Base-by-base conservation (phyloP, 345 rosid genomes). In the Populus pruinosa region DNA sequence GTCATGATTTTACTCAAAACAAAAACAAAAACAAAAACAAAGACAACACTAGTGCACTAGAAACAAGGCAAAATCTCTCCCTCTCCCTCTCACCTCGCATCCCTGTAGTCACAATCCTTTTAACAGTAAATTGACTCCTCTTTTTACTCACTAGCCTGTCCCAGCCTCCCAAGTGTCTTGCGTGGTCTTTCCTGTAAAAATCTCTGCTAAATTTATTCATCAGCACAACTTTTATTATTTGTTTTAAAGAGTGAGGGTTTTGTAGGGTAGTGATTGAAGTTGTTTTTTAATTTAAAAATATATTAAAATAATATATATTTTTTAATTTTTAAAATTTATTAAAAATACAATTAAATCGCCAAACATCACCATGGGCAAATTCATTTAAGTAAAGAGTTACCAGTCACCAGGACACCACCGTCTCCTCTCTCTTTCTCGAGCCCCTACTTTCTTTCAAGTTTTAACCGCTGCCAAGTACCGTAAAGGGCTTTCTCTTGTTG, bases 81-180 rank as follows among this genome's bases (percentile, higher is more conserved):
- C 65, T 77, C 53, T 75, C 50, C 59, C 49, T 68, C 63, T 71
- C 64, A 23, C 1, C 63, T 47, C 43, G 64, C 38, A 50, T 47
- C 35, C 81, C 76, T 76, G 80, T 68, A 72, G 82, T 86, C 87
- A 70, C 75, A 66, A 70, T 74, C 71, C 18, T 74, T 33, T 78
- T 76, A 67, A 73, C 79, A 78, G 64, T 78, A 79, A 75, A 65
- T 67, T 86, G 87, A 88, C 89, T 84, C 83, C 86, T 88, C 90
- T 86, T 88, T 86, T 86, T 74, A 65, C 87, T 81, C 85, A 61
- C 71, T 18, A 3, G 62, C 74, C 78, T 85, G 74, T 81, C 70
- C 65, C 70, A 35, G 18, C 18, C 56, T 4, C 64, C 29, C 64
- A 23, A 1, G 63, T 20, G 25, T 7, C 9, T 20, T 20, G 21